phyloP scores from a whole-genome alignment of 805 yeast genomes.

The Naumovozyma castellii region DNA sequence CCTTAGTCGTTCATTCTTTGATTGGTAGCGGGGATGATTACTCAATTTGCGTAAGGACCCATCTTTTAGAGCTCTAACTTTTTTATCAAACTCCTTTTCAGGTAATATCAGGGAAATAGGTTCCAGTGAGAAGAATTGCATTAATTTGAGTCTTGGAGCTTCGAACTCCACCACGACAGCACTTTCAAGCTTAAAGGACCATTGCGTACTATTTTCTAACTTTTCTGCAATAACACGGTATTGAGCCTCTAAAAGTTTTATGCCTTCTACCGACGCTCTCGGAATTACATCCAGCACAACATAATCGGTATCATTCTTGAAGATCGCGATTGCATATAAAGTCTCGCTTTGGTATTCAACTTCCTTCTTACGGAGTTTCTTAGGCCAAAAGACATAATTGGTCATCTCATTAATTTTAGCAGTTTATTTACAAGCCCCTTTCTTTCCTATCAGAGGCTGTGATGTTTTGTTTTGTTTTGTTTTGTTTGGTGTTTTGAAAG shows the following conservation, averaged over 20 bases:
- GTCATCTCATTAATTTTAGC: slow-evolving; percentile 13
- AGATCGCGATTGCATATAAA: slow-evolving; percentile 10
- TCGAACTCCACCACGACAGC: slow-evolving; percentile 44
- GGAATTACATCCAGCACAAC: slow-evolving; percentile 16
- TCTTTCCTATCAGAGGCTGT: no score
- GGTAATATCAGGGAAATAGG: slow-evolving; percentile 58
- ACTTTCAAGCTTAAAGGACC: slow-evolving; percentile 7
- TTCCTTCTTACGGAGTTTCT: slow-evolving; percentile 5
- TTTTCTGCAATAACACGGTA: slow-evolving; percentile 9
- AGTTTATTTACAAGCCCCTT: no score
- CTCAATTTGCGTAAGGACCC: slow-evolving; percentile 7
- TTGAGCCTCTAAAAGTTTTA: slow-evolving; percentile 3
- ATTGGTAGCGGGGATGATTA: slow-evolving; percentile 10
- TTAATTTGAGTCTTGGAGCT: slow-evolving; percentile 58
- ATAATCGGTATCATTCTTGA: slow-evolving; percentile 14
- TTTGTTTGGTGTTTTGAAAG: no score
- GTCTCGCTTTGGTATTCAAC: not conserved
- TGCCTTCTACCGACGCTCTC: not conserved
- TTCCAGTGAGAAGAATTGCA: slow-evolving; percentile 69
- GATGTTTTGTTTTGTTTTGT: no score
- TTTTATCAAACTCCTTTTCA: slow-evolving; percentile 22
- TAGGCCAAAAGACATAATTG: slow-evolving; percentile 21
- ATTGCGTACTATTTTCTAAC: not conserved
- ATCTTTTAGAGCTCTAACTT: slow-evolving; percentile 11
- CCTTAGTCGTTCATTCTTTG: slow-evolving; percentile 9